phyloP scores from a whole-genome alignment of 768 basidiomycete species.

The Hortiboletus campestris region DNA sequence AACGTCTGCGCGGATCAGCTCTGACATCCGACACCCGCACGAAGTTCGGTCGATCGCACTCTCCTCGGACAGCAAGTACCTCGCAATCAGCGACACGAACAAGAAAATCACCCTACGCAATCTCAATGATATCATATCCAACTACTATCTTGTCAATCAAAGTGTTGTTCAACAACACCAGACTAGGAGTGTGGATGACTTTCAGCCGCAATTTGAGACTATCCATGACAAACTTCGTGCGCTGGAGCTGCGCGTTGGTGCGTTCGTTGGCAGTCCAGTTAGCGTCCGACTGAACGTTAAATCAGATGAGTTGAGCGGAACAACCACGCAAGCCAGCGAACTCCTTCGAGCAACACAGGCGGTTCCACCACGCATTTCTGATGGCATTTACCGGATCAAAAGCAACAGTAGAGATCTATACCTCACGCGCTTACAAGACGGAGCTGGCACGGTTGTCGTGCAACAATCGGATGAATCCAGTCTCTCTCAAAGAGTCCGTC shows the following conservation, averaged over 20 bases:
- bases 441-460: neutral
- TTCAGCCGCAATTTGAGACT: neutral
- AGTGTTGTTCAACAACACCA: neutral
- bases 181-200: neutral
- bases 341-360: neutral
- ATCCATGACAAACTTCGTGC: neutral
- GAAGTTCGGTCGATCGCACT: constrained; percentile 1
- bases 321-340: neutral
- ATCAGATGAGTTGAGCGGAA: neutral
- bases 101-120: neutral
- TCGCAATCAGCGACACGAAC: neutral
- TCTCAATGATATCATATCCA: neutral
- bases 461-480: neutral
- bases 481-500: neutral
- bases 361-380: neutral
- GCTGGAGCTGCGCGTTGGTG: neutral
- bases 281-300: neutral
- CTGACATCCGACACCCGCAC: neutral
- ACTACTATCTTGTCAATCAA: neutral
- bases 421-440: neutral
- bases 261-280: neutral
- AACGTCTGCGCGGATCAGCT: constrained; percentile 1
- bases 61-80: neutral
- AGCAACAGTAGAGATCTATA: neutral
- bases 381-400: constrained; percentile 3